A percentile compares a stretch with the other conserved stretches of the same genome.
These are phyloP conservation scores for Ramaria rubella DNA, from an alignment of 768 basidiomycete species.

Conservation along the genomic window DNA sequence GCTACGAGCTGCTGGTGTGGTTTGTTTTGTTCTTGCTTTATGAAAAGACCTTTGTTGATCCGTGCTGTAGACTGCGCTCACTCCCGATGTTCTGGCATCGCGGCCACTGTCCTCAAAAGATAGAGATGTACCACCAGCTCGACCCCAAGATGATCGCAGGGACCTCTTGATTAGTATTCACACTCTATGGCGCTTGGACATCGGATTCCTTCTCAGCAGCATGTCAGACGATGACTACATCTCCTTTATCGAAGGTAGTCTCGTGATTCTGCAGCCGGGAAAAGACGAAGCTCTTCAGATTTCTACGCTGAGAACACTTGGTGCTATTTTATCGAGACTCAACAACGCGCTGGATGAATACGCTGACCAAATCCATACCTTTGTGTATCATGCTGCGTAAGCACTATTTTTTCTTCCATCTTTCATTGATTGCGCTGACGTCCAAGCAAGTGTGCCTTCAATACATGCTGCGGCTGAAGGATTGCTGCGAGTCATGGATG, in stretches of 20 bases:
- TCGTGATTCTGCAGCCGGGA: slow-evolving; percentile 13
- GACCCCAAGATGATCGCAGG: slow-evolving; percentile 35
- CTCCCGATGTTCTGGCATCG: background rate
- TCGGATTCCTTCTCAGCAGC: slow-evolving; percentile 47
- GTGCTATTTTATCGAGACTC: background rate
- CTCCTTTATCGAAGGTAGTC: background rate
- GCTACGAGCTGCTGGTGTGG: background rate
- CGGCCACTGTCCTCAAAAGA: slow-evolving; percentile 1
- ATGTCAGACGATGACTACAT: slow-evolving; percentile 31
- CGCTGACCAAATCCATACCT: slow-evolving; percentile 3
- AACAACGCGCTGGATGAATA: slow-evolving; percentile 9
- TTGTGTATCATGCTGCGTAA: slow-evolving; percentile 7
- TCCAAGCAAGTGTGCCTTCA: background rate
- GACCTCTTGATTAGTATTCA: slow-evolving; percentile 64
- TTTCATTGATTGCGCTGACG: background rate
- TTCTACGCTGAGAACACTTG: background rate
- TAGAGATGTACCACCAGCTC: background rate
- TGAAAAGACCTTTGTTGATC: background rate
- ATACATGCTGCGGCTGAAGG: slow-evolving; percentile 39
- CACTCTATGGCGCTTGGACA: slow-evolving; percentile 57
- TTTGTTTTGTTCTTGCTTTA: background rate
- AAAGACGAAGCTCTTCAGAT: slow-evolving; percentile 19
- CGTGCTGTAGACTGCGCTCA: background rate
- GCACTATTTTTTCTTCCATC: background rate
- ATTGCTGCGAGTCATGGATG: slow-evolving; percentile 57